Base-by-base conservation (phyloP, 163 green algal genomes). In the Trebouxia gelatinosa region DNA sequence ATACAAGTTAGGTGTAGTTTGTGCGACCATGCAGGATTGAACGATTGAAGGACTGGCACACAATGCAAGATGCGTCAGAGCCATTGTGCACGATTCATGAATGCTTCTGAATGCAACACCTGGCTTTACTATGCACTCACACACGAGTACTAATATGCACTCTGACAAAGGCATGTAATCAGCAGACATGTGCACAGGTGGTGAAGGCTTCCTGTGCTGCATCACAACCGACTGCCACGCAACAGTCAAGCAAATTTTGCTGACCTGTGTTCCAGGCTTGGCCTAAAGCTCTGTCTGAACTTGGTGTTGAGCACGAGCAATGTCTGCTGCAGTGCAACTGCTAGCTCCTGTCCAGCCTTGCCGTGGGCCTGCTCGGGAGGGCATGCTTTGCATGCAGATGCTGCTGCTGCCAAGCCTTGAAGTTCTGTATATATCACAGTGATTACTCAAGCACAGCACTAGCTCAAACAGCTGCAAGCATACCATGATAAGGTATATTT, bases 181-280 rank as follows among this genome's bases (percentile, higher is more conserved):
- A 23, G 3, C 48, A 59, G 2, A 59, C 23, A 2, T 19, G 19
- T 59, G 48, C 3, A 3, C 26, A 3, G 3, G 48, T 23, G 2
- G 3, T 59, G 19, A 2, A 28, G 48, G 26, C 2, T 59, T 19
- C 48, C 2, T 19, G 3, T 19, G 48, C 48, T 59, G 48, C 48
- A 59, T 59, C 26, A 23, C 48, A 19, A 19, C 26, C 19, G 2
- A 3, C 48, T 2, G 2, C 48, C 26, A 19, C 23, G 23, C 19
- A 19, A 59, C 48, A 59, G 19, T 29, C 26, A 23, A 6, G 9
- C 57, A 17, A 31, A 66, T 2, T 35, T 66, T 29, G 57, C 43
- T 40, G 5, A 76, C 68, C 68, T 76, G 28, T 76, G 68, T 29
- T 76, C 68, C 0, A 76, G 68, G 43, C 40, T 62, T 11, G 68